phyloP scores from a whole-genome alignment of 177 flowering plant genomes.

The Vitis hybrid region DNA sequence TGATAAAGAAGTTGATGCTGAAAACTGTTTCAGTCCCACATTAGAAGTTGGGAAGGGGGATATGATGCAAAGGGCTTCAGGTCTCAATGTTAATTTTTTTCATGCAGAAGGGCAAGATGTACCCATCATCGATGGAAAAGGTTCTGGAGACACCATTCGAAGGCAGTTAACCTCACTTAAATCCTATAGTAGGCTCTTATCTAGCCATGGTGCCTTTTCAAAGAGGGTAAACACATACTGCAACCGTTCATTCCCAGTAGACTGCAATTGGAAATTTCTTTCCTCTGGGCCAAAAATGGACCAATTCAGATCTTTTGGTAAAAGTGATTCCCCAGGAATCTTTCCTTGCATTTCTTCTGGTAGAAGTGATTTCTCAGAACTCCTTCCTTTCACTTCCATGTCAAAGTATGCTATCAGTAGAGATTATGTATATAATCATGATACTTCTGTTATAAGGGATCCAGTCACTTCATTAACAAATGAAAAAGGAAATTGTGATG shows the following conservation, averaged over 20 bases:
- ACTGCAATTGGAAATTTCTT: constrained; percentile 4
- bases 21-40: constrained; percentile 14
- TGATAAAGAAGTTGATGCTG: constrained; percentile 17
- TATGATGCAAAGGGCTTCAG: constrained; percentile 10
- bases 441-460: constrained; percentile 2
- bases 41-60: constrained; percentile 18
- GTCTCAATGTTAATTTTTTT: constrained; percentile 10
- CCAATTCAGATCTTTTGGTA: constrained; percentile 10
- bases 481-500: constrained; percentile 7
- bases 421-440: constrained; percentile 14
- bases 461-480: constrained; percentile 4
- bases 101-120: constrained; percentile 17
- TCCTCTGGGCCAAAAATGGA: constrained; percentile 11
- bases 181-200: constrained; percentile 43
- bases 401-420: constrained; percentile 7
- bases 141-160: constrained; percentile 21
- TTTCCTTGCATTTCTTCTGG: constrained; percentile 1
- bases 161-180: constrained; percentile 46
- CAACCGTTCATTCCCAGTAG: constrained; percentile 11
- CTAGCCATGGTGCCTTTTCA: constrained; percentile 12
- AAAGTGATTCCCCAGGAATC: constrained; percentile 6
- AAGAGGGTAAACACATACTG: constrained; percentile 3
- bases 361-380: constrained; percentile 6
- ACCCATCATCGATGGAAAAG: constrained; percentile 15
- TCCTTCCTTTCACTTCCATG: constrained; percentile 4